These are phyloP conservation scores for Ganoderma sp. DNA, from an alignment of 1,284 basidiomycete genomes.

Conservation along the genomic window DNA sequence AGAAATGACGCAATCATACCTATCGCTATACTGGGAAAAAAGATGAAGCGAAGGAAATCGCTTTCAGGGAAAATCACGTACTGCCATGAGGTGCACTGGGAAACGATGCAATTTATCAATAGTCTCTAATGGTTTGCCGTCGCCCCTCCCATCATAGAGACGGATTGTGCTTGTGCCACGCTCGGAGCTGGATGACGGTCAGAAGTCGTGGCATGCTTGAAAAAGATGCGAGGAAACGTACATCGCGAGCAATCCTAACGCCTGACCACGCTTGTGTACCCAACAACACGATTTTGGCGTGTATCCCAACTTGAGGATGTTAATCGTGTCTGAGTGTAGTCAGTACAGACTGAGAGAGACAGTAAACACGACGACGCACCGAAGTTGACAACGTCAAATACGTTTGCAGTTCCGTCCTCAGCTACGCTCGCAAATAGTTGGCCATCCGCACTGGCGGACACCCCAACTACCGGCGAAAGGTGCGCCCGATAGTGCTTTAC, in stretches of 20 bases:
- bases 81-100: constrained; percentile 90
- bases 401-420: constrained; percentile 86
- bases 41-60: constrained; percentile 1
- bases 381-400: constrained; percentile 94
- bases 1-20: constrained; percentile 91
- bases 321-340: constrained; percentile 89
- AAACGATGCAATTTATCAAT: constrained; percentile 82
- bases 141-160: constrained; percentile 92
- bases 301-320: constrained; percentile 91
- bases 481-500: constrained; percentile 96
- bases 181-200: constrained; percentile 69
- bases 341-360: not conserved
- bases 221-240: constrained; percentile 46
- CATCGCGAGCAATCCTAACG: constrained; percentile 89
- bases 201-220: constrained; percentile 28
- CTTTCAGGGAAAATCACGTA: constrained; percentile 49
- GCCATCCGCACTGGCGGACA: constrained; percentile 92
- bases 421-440: constrained; percentile 90
- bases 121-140: constrained; percentile 76
- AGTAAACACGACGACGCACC: constrained; percentile 19
- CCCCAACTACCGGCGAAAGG: constrained; percentile 77
- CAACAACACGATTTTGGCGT: constrained; percentile 89
- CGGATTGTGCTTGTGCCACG: constrained; percentile 76
- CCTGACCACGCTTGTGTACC: constrained; percentile 90
- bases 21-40: constrained; percentile 79